Percentiles rank a stretch among this genome's conserved stretches.
Conservation (phyloP, 2,329 filamentous ascomycete species). For the Tolypocladium pustulatum region DNA sequence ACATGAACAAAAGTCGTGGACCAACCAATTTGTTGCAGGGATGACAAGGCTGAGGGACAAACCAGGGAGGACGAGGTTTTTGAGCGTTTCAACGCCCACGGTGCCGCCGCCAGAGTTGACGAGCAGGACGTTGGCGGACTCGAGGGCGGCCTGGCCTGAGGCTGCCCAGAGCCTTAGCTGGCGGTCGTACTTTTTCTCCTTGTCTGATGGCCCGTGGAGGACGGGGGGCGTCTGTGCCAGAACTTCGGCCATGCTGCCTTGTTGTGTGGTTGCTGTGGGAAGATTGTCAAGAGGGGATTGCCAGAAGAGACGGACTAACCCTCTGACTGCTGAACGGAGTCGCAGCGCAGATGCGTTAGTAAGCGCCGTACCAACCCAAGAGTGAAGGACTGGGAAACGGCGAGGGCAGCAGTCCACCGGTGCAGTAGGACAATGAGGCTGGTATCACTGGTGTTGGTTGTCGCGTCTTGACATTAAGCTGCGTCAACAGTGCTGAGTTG, state of each 20-base stretch:
- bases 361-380: not conserved
- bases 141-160: conserved; percentile 78
- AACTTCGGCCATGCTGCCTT: conserved; percentile 15
- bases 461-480: not conserved
- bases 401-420: not conserved
- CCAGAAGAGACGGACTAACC: not conserved
- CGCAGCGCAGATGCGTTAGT: not conserved
- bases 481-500: not conserved
- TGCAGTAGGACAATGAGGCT: not conserved
- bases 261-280: not conserved
- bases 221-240: conserved; percentile 18
- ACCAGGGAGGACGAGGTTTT: conserved; percentile 93
- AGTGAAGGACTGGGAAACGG: not conserved
- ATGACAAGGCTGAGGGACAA: conserved; percentile 8
- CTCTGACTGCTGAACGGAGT: not conserved
- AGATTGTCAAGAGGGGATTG: not conserved
- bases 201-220: conserved; percentile 45
- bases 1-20: not conserved
- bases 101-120: conserved; percentile 82
- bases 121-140: conserved; percentile 83
- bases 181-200: conserved; percentile 78
- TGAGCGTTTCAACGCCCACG: conserved; percentile 81
- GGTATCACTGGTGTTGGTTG: not conserved
- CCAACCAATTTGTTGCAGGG: conserved; percentile 17
- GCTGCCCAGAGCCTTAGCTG: conserved; percentile 94